These are phyloP conservation scores for Pythium sukuiense DNA, from an alignment of 352 stramenopile genomes.

Conservation along the genomic window DNA sequence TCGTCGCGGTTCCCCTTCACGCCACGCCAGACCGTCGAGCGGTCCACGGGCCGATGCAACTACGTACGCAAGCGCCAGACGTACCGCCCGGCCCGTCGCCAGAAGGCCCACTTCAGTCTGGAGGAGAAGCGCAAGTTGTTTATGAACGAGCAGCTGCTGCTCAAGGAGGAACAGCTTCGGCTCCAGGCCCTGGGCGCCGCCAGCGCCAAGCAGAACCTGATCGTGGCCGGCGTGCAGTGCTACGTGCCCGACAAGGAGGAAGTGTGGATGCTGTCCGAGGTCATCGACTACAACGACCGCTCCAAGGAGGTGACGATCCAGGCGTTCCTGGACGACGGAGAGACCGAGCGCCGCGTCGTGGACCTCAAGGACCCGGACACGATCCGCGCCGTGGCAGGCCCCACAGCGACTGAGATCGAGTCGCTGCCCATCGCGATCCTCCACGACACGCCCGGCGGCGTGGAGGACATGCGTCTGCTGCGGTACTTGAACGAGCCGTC, in stretches of 20 bases:
- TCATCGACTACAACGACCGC: conserved; percentile 83
- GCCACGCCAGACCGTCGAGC: conserved; percentile 48
- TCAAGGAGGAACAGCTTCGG: conserved; percentile 81
- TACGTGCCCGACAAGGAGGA: conserved; percentile 88
- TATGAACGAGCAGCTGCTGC: conserved; percentile 77
- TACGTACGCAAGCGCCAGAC: conserved; percentile 79
- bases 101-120: conserved; percentile 67
- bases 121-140: conserved; percentile 82
- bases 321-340: conserved; percentile 59
- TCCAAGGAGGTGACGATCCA: conserved; percentile 81
- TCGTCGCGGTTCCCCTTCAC: conserved; percentile 40
- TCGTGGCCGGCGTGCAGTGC: conserved; percentile 86
- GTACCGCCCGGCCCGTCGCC: conserved; percentile 49
- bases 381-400: conserved; percentile 79
- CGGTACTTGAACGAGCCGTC: conserved; percentile 92
- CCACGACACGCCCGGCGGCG: conserved; percentile 70
- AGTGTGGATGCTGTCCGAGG: conserved; percentile 81
- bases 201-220: conserved; percentile 78
- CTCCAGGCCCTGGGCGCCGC: conserved; percentile 56
- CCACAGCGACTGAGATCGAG: conserved; percentile 75
- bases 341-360: conserved; percentile 69
- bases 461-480: conserved; percentile 87
- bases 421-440: conserved; percentile 82
- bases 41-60: conserved; percentile 65
- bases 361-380: conserved; percentile 83